Percentiles rank a stretch among this genome's conserved stretches.
These are phyloP conservation scores for Rutstroemia sp. DNA, from an alignment of 2,329 filamentous ascomycete genomes.

Conservation along the genomic window DNA sequence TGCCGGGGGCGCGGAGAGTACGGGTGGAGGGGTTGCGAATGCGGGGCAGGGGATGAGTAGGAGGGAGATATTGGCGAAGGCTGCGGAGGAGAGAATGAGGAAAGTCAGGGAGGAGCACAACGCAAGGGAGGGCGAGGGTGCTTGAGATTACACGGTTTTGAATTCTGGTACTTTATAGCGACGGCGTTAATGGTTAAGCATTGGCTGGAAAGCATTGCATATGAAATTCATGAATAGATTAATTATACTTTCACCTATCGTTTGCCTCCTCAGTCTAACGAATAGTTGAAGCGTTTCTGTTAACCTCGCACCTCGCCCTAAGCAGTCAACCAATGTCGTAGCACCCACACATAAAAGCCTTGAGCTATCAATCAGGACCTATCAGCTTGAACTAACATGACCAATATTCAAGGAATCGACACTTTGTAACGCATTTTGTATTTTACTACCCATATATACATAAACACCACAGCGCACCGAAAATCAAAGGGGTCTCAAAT, in stretches of 20 bases:
- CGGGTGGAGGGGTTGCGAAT: constrained; percentile 15
- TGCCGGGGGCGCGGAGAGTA: constrained; percentile 34
- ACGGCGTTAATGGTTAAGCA: background rate
- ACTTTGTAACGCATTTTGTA: constrained; percentile 16
- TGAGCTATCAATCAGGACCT: too few relatives aligned
- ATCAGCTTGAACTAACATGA: too few relatives aligned
- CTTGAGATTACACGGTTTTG: background rate
- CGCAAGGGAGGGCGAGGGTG: background rate
- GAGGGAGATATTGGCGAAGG: constrained; percentile 67
- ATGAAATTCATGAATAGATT: background rate
- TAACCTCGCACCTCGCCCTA: too few relatives aligned
- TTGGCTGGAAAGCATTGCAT: background rate
- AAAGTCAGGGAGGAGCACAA: constrained; percentile 18
- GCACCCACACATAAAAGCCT: too few relatives aligned
- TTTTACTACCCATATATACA: constrained; percentile 31
- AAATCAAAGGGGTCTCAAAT: constrained; percentile 1
- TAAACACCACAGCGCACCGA: constrained; percentile 24
- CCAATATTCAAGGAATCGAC: background rate
- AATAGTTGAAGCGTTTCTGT: too few relatives aligned
- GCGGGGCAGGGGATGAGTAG: constrained; percentile 46
- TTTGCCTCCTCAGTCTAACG: background rate
- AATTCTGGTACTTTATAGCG: constrained; percentile 15
- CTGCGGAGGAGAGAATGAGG: constrained; percentile 53
- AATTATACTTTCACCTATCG: background rate
- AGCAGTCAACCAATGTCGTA: too few relatives aligned